Base-by-base conservation (phyloP, 768 basidiomycete genomes). In the Kwoniella newhampshirensis region DNA sequence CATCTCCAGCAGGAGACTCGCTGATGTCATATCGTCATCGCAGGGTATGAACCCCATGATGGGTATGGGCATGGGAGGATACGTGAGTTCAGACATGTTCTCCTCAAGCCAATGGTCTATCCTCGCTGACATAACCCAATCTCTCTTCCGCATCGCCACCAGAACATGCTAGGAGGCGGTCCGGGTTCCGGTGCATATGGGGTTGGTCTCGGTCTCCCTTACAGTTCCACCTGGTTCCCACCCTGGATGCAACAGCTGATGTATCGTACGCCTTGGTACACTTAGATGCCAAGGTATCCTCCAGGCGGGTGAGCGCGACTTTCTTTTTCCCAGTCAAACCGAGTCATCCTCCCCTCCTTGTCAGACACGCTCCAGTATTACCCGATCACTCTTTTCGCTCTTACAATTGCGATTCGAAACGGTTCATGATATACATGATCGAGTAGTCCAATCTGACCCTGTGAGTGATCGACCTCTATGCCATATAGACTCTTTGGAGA, bases 271-370 rank as follows among this genome's bases (percentile, higher is more conserved):
- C 60, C 66, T 68, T 70, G 71, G 68, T 73, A 70, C 46, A 56
- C 53, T 36, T 66, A 73, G 71, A 68, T 73, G 66, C 71, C 71
- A 60, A 59, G 71, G 51, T 73, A 73, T 69, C 70, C 70, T 20
- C 62, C 70, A 37, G 70, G 70, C 47, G 70, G 70, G 70, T 72
- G 47, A 67, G 70, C 68, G 42, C 17, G 4, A 15, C 18, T 50
- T 32, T 20, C 30, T 25, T 27, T 17, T 23, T 42, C 18, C 46
- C n/a, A n/a, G n/a, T n/a, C n/a, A n/a, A n/a, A n/a, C n/a, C n/a
- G n/a, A n/a, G 13, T 32, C 32, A 32, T 13, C 32, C 32, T 32
- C 32, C 13, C 17, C 40, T n/a, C 40, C 40, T 42, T n/a, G 40
- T n/a, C n/a, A n/a, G n/a, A n/a, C n/a, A n/a, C 30, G 25, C 18